Conservation (phyloP, 108 stramenopile genomes). For the Nitzschia palea region DNA sequence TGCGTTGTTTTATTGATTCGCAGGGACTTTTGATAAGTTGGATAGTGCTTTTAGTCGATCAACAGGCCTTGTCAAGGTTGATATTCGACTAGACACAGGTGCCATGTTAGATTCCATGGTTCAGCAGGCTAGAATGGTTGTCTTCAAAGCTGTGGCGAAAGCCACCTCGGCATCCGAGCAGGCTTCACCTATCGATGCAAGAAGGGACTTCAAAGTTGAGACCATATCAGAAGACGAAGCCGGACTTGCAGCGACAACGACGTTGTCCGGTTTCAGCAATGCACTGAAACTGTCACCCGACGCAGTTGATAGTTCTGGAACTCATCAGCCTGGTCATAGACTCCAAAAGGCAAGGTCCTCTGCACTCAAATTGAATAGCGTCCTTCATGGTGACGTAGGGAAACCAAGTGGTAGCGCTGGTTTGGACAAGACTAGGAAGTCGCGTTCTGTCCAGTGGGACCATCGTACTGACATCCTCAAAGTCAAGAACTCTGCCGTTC, state of each 20-base stretch:
- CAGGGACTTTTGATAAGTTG: constrained; percentile 25
- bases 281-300: constrained; percentile 31
- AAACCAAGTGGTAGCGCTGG: constrained; percentile 3
- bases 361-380: constrained; percentile 42
- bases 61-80: constrained; percentile 36
- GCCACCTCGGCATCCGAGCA: constrained; percentile 36
- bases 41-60: not conserved
- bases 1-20: not conserved
- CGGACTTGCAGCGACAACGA: constrained; percentile 4
- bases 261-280: constrained; percentile 30
- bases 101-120: constrained; percentile 55
- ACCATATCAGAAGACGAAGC: not conserved
- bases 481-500: constrained; percentile 12
- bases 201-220: not conserved
- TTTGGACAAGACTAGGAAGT: constrained; percentile 35
- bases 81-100: constrained; percentile 45
- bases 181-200: not conserved
- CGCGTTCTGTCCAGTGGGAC: constrained; percentile 55
- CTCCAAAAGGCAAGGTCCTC: constrained; percentile 45
- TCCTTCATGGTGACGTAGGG: constrained; percentile 26
- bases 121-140: constrained; percentile 60
- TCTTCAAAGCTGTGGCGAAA: constrained; percentile 61
- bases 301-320: not conserved
- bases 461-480: constrained; percentile 17
- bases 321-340: constrained; percentile 7